These are phyloP conservation scores for Neofusicoccum umdonicola DNA, from an alignment of 2,329 filamentous ascomycete species.

Conservation along the genomic window DNA sequence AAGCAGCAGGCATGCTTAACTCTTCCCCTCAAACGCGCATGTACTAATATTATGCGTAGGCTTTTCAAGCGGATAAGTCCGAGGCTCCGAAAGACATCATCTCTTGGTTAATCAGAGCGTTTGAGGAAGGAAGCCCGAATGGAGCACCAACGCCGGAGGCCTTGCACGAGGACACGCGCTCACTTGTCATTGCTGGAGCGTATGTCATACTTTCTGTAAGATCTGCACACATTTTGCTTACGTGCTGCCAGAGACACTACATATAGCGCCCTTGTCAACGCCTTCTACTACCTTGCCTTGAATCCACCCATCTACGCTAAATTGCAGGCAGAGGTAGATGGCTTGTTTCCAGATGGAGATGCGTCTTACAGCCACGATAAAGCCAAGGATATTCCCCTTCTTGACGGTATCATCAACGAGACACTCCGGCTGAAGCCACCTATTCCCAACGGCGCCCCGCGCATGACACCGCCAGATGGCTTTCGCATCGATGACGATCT, in stretches of 20 bases:
- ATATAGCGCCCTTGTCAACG: constrained; percentile 41
- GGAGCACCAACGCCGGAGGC: not conserved
- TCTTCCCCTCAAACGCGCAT: not conserved
- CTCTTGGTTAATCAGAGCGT: not conserved
- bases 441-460: constrained; percentile 37
- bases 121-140: not conserved
- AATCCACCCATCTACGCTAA: constrained; percentile 35
- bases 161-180: not conserved
- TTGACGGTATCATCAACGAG: constrained; percentile 42
- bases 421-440: constrained; percentile 41
- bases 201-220: not conserved
- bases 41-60: not conserved
- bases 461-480: constrained; percentile 36
- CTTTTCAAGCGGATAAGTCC: not conserved
- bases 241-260: constrained; percentile 39
- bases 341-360: constrained; percentile 39
- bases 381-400: constrained; percentile 27
- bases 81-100: not conserved
- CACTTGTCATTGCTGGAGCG: constrained; percentile 10
- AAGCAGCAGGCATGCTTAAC: not conserved
- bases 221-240: too few relatives aligned
- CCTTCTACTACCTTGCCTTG: constrained; percentile 46
- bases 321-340: constrained; percentile 34
- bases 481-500: constrained; percentile 34
- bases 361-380: constrained; percentile 20